Conservation (phyloP, 2,329 filamentous ascomycete species). For the Sclerotinia nivalis region DNA sequence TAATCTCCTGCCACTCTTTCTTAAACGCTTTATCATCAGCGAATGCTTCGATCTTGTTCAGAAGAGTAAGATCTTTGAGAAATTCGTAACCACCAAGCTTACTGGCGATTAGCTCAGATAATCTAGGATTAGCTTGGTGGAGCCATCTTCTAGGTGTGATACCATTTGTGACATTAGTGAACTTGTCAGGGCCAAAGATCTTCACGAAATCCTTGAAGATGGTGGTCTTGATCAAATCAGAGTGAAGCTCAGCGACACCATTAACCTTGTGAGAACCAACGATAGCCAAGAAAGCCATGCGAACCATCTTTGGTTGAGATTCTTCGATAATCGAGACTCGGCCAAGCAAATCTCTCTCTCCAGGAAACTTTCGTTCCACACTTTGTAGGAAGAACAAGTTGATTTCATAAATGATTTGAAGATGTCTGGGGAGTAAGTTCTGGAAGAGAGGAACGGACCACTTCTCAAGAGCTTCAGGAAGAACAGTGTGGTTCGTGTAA, state of each 20-base stretch:
- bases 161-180: slow-evolving; percentile 97
- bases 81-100: slow-evolving; percentile 83
- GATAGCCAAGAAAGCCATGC: slow-evolving; percentile 93
- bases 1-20: slow-evolving; percentile 95
- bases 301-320: slow-evolving; percentile 93
- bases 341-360: slow-evolving; percentile 79
- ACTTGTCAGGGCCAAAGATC: slow-evolving; percentile 95
- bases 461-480: slow-evolving; percentile 96
- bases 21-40: slow-evolving; percentile 87
- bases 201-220: slow-evolving; percentile 98
- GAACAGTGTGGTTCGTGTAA: slow-evolving; percentile 98
- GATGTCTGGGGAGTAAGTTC: slow-evolving; percentile 86
- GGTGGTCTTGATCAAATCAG: slow-evolving; percentile 97
- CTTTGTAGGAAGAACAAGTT: slow-evolving; percentile 90
- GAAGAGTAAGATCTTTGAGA: slow-evolving; percentile 83
- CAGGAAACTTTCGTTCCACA: slow-evolving; percentile 88
- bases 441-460: slow-evolving; percentile 94
- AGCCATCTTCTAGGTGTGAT: slow-evolving; percentile 96
- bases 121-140: slow-evolving; percentile 91
- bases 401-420: slow-evolving; percentile 98
- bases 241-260: slow-evolving; percentile 95
- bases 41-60: slow-evolving; percentile 83
- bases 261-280: slow-evolving; percentile 99
- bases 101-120: slow-evolving; percentile 88
- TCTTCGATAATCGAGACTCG: slow-evolving; percentile 98